Conservation (phyloP, 768 basidiomycete genomes). For the Tricholoma sp. region DNA sequence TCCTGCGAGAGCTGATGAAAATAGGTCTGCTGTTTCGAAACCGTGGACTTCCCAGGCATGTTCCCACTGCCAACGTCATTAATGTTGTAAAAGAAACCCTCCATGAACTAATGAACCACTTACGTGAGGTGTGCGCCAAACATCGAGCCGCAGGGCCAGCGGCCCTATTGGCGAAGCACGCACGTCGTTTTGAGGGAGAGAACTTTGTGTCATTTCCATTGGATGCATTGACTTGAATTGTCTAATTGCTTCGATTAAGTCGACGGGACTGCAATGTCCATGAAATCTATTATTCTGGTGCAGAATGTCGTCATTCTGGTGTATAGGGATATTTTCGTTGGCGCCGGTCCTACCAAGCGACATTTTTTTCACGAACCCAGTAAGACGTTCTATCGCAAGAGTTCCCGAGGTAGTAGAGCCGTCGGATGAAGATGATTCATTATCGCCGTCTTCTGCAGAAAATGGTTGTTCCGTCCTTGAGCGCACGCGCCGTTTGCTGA, state of each 20-base stretch:
- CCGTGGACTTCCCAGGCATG: slow-evolving; percentile 44
- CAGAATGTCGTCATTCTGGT: slow-evolving; percentile 29
- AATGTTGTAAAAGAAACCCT: not conserved
- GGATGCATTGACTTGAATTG: slow-evolving; percentile 49
- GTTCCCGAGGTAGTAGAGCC: slow-evolving; percentile 26
- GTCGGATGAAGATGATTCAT: slow-evolving; percentile 20
- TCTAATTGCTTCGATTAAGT: slow-evolving; percentile 49
- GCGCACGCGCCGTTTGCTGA: slow-evolving; percentile 7
- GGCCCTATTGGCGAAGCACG: slow-evolving; percentile 1
- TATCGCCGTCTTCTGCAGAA: slow-evolving; percentile 16
- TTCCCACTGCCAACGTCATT: slow-evolving; percentile 47
- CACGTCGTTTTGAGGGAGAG: slow-evolving; percentile 11
- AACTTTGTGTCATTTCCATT: slow-evolving; percentile 26
- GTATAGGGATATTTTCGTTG: slow-evolving; percentile 14
- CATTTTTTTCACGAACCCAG: slow-evolving; percentile 30
- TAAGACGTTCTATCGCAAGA: slow-evolving; percentile 29
- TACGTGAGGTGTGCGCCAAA: slow-evolving; percentile 57
- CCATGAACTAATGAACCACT: slow-evolving; percentile 18
- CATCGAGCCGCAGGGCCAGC: slow-evolving; percentile 37
- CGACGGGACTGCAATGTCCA: slow-evolving; percentile 54
- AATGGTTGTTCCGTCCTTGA: slow-evolving; percentile 3
- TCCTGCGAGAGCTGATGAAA: slow-evolving; percentile 31
- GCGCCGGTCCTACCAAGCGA: slow-evolving; percentile 31
- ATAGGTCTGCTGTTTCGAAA: slow-evolving; percentile 22
- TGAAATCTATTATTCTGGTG: slow-evolving; percentile 50